A percentile compares a stretch with the other conserved stretches of the same genome.
phyloP scores from a whole-genome alignment of 305 asterid genomes.

The Fraxinus floribunda region DNA sequence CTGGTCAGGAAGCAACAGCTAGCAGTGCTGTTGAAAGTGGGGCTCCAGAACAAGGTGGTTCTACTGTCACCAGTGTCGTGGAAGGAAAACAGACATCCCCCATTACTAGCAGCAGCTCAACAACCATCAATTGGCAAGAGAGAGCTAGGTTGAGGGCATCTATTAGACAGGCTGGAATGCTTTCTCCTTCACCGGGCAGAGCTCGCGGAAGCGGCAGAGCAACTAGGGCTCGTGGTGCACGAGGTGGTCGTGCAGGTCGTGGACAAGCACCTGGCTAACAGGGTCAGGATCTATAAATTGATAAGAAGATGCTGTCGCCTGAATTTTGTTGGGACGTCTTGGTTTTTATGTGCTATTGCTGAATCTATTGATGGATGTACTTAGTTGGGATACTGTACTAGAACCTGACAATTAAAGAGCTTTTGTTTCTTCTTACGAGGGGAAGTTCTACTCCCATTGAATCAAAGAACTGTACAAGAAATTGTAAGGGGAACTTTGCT shows the following conservation, averaged over 20 bases:
- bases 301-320: not conserved
- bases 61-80: constrained; percentile 27
- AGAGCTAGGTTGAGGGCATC: constrained; percentile 60
- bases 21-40: constrained; percentile 37
- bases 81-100: constrained; percentile 57
- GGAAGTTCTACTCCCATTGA: not conserved
- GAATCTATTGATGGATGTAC: not conserved
- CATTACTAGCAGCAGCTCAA: constrained; percentile 40
- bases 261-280: constrained; percentile 55
- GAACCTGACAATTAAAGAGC: not conserved
- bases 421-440: not conserved
- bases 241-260: constrained; percentile 60
- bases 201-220: constrained; percentile 66
- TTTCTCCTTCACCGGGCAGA: constrained; percentile 43
- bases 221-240: constrained; percentile 55
- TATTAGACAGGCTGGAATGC: constrained; percentile 52
- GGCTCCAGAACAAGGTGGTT: constrained; percentile 45
- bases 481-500: not conserved
- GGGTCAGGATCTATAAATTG: not conserved
- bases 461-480: not conserved
- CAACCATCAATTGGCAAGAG: constrained; percentile 64
- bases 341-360: not conserved
- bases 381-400: not conserved
- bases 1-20: constrained; percentile 37
- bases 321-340: not conserved